Evolutionary conservation across 257 asterid genomes (phyloP).

Genomic region (Echites panduratus): DNA sequence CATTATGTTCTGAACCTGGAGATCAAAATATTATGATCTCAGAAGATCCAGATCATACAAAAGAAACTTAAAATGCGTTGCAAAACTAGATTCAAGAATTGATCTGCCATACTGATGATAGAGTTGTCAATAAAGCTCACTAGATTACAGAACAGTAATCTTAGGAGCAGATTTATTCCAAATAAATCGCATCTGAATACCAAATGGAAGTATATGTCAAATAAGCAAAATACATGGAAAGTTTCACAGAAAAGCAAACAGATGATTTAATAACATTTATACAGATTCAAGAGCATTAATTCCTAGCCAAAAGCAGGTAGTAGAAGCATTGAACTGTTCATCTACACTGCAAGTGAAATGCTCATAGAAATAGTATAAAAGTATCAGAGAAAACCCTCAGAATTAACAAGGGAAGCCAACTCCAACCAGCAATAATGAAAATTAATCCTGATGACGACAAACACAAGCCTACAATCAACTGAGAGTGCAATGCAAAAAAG

Average conservation of each 20-base stretch:
- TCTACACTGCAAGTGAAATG: neutral
- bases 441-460: neutral
- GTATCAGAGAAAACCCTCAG: neutral
- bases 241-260: neutral
- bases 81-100: neutral
- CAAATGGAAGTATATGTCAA: neutral
- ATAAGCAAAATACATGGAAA: neutral
- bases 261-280: neutral
- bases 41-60: neutral
- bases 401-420: neutral
- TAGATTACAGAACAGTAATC: neutral
- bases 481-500: neutral
- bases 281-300: no score
- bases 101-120: neutral
- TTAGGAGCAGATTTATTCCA: neutral
- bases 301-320: no score
- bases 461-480: neutral
- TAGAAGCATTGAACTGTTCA: no score
- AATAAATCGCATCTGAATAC: neutral
- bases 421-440: neutral
- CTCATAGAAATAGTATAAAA: neutral
- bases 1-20: no score
- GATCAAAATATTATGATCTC: neutral
- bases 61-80: neutral
- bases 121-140: neutral